Evolutionary conservation across 345 rosid species (phyloP), one percentile per base, ranked within the genome.

Genomic region (Erodium maritimum): DNA sequence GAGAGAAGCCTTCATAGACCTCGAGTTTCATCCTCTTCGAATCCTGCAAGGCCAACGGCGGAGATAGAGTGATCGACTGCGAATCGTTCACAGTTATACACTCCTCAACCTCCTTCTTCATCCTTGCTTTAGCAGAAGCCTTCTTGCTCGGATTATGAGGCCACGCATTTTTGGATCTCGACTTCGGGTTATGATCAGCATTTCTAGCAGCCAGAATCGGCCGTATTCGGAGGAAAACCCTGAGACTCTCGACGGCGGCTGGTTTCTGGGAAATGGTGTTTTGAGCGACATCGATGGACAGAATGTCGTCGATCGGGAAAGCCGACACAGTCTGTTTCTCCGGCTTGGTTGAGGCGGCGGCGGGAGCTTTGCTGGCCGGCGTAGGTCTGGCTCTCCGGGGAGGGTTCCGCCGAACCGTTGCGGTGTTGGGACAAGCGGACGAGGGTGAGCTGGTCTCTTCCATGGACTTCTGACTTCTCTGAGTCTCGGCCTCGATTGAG

Each of bases 1-100:
- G 67, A 19, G 95, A 88, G 63, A 91, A 88, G n/a, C 98, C 98
- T 64, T 84, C 85, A 17, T 67, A 91, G 0, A 84, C 77, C 71
- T 86, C 95, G n/a, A 90, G 73, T 61, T 81, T 88, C 17, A 71
- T 82, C 61, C 86, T 73, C 64, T 84, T 91, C 2, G 87, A 73
- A 18, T 78, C 87, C 62, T 82, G 87, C 50, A 86, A 63, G 9
- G 76, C 69, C 54, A 21, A 22, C 0, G 96, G 95, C 6, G 93
- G 93, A 0, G 81, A 71, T 53, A 91, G 10, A 0, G 81, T 81
- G 53, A 91, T 87, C 0, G 98, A 86, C 2, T 66, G 80, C 22
- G 62, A 22, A 60, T 85, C 88, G 34, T 68, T 75, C 16, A 85
- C 70, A 3, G 70, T 52, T 2, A 91, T 29, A 62, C 86, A 88